These are phyloP conservation scores for Hsuehochloa calcarea DNA, from an alignment of 176 grass and related monocot species.

Conservation along the genomic window DNA sequence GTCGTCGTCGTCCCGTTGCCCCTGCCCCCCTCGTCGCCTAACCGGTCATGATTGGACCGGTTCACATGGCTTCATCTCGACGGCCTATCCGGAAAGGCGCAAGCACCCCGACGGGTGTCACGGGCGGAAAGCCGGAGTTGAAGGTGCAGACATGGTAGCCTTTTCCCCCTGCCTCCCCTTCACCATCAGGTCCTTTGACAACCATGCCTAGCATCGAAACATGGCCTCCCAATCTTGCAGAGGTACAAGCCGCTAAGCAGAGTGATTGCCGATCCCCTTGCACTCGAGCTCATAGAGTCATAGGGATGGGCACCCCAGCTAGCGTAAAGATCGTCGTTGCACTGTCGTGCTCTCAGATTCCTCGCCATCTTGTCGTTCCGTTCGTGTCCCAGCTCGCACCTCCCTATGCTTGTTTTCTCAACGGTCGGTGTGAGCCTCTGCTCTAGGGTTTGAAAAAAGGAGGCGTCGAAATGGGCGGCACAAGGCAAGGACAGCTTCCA, in stretches of 20 bases:
- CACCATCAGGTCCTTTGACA: conserved; percentile 25
- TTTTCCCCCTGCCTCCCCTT: not conserved
- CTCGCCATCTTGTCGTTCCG: not conserved
- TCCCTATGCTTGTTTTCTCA: not conserved
- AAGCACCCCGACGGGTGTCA: not conserved
- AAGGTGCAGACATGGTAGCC: conserved; percentile 20
- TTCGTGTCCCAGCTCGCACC: not conserved
- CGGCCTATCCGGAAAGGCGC: not conserved
- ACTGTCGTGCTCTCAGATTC: not conserved
- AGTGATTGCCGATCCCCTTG: not conserved
- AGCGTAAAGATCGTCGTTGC: not conserved
- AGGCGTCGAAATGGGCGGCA: not conserved
- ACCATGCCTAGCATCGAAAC: conserved; percentile 9
- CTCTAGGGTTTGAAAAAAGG: not conserved
- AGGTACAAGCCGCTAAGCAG: not conserved
- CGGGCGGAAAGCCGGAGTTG: conserved; percentile 21
- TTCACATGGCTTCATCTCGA: conserved; percentile 11
- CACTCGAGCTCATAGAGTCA: not conserved
- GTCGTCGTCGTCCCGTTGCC: not conserved
- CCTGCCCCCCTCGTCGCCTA: not conserved
- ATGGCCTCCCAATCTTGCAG: not conserved
- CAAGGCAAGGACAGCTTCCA: conserved; percentile 9
- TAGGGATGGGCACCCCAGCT: not conserved
- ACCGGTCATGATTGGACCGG: conserved; percentile 30
- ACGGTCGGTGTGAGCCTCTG: not conserved